These are phyloP conservation scores for Komagataea norvegica DNA, from an alignment of 1,139 yeast species.

Conservation along the genomic window DNA sequence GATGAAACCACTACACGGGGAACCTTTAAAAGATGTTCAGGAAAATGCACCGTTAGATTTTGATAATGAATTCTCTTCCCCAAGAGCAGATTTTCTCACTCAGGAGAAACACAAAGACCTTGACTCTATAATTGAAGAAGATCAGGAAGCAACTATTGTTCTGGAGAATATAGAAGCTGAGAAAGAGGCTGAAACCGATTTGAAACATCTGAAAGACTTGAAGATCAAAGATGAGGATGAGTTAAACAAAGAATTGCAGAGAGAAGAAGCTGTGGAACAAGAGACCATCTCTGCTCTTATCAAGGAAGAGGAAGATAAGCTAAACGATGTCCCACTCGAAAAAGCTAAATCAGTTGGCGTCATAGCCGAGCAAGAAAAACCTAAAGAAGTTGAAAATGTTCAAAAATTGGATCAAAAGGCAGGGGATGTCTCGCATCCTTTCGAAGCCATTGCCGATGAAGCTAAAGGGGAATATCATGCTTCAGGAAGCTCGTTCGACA, in stretches of 20 bases:
- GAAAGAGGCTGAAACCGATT: not conserved
- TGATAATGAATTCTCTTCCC: constrained; percentile 4
- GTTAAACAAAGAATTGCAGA: not conserved
- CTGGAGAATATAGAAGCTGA: not conserved
- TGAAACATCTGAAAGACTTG: not conserved
- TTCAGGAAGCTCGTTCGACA: not conserved
- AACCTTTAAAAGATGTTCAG: constrained; percentile 13
- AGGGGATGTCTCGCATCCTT: not conserved
- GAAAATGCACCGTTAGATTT: constrained; percentile 17
- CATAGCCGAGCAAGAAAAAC: too few relatives aligned
- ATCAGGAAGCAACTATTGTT: constrained; percentile 9
- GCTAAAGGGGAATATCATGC: not conserved
- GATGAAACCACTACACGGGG: constrained; percentile 14
- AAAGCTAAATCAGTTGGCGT: not conserved
- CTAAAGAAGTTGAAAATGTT: too few relatives aligned
- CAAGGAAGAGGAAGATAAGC: not conserved
- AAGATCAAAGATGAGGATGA: constrained; percentile 2
- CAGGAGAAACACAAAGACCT: constrained; percentile 8
- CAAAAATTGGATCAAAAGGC: not conserved
- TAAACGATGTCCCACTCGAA: not conserved
- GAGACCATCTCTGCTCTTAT: not conserved
- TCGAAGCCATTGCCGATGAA: constrained; percentile 6
- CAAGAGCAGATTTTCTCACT: not conserved
- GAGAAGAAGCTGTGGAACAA: constrained; percentile 1
- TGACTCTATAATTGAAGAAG: constrained; percentile 16